Conservation (phyloP, 768 basidiomycete genomes). For the Psilocybe azurescens region DNA sequence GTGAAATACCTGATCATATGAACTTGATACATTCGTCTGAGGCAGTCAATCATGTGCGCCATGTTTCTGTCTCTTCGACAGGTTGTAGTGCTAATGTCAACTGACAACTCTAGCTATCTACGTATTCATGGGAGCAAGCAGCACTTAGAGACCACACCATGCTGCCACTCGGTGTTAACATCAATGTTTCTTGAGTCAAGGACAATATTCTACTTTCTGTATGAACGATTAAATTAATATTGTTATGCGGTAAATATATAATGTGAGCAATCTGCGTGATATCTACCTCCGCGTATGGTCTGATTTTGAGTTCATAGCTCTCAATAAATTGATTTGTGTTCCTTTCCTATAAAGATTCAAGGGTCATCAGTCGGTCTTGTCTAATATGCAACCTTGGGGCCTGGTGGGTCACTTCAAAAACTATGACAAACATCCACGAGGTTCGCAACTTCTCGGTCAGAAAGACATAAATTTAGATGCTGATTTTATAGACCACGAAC, state of each 20-base stretch:
- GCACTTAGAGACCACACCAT: conserved; percentile 54
- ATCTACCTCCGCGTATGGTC: not conserved
- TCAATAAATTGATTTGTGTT: not conserved
- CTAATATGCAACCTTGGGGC: not conserved
- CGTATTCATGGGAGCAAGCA: conserved; percentile 52
- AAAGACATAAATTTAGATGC: not conserved
- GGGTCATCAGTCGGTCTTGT: not conserved
- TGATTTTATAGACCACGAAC: not conserved
- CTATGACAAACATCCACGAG: conserved; percentile 4
- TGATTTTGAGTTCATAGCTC: not conserved
- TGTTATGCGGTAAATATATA: not conserved
- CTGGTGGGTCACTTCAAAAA: not conserved
- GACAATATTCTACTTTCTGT: not conserved
- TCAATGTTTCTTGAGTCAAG: conserved; percentile 9
- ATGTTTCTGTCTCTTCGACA: not conserved
- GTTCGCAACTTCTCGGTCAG: conserved; percentile 3
- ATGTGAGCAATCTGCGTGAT: not conserved
- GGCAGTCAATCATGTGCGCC: conserved; percentile 64
- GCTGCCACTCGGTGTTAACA: conserved; percentile 61
- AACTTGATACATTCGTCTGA: conserved; percentile 66
- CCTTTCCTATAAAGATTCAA: not conserved
- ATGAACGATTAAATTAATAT: not conserved
- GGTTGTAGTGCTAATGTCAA: conserved; percentile 12
- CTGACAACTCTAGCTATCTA: conserved; percentile 51
- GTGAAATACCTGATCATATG: conserved; percentile 75